phyloP scores from a whole-genome alignment of 192 early-diverging fungal genomes.

The Backusella tarrabulga region DNA sequence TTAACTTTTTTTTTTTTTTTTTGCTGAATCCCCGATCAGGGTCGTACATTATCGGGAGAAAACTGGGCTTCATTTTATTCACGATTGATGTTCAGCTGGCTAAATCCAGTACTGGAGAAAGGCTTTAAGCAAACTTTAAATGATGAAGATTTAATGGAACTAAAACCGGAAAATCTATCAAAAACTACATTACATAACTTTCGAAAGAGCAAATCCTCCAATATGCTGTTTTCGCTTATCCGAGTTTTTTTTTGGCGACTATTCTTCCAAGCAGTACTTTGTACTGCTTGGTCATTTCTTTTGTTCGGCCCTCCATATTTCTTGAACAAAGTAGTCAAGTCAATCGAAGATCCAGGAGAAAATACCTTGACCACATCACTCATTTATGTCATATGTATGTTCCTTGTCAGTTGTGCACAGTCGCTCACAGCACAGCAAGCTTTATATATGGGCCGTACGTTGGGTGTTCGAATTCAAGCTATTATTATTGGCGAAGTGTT shows the following conservation, averaged over 20 bases:
- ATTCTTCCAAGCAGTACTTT: conserved; percentile 27
- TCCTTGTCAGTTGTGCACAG: conserved; percentile 42
- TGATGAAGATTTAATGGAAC: conserved; percentile 49
- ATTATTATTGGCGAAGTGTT: conserved; percentile 35
- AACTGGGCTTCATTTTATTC: conserved; percentile 31
- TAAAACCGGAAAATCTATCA: conserved; percentile 48
- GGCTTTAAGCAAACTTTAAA: conserved; percentile 45
- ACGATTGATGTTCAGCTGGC: conserved; percentile 47
- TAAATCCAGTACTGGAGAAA: conserved; percentile 48
- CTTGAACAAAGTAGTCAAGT: conserved; percentile 51
- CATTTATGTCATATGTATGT: conserved; percentile 57
- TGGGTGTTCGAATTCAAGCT: conserved; percentile 55
- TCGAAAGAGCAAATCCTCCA: conserved; percentile 2
- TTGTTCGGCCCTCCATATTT: conserved; percentile 57
- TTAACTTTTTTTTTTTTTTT: no score
- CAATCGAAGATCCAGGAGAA: conserved; percentile 35
- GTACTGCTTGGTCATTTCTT: conserved; percentile 20
- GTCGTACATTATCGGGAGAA: conserved; percentile 27
- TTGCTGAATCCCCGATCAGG: conserved; percentile 19
- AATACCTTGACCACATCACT: conserved; percentile 37
- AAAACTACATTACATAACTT: conserved; percentile 14
- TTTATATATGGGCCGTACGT: conserved; percentile 61
- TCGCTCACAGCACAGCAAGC: conserved; percentile 49
- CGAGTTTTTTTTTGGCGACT: conserved; percentile 40
- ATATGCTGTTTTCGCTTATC: neutral